Percentiles rank a stretch among this genome's conserved stretches.
phyloP scores from a whole-genome alignment of 257 asterid species.

The Eucommia ulmoides region DNA sequence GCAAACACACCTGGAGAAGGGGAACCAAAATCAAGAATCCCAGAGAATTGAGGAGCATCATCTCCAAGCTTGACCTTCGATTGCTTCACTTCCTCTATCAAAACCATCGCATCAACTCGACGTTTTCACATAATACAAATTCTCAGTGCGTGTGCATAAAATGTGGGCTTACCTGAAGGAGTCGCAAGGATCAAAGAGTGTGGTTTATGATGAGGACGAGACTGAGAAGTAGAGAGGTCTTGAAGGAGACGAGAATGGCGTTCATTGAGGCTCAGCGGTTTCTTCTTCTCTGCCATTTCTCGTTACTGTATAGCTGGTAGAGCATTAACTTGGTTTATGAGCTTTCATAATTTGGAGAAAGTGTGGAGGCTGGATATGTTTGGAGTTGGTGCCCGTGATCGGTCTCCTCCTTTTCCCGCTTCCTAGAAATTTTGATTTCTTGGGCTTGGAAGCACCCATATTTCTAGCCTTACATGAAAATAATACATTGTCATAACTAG shows the following conservation, averaged over 20 bases:
- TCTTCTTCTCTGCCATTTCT: too few relatives aligned
- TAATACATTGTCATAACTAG: too few relatives aligned
- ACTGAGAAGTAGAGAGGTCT: slow-evolving; percentile 46
- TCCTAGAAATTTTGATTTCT: too few relatives aligned
- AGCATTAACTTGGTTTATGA: too few relatives aligned
- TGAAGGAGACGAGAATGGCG: slow-evolving; percentile 44
- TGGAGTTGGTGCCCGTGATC: too few relatives aligned
- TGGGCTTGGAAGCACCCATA: too few relatives aligned
- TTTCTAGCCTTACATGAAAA: too few relatives aligned
- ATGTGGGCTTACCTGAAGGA: not conserved
- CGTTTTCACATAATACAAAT: slow-evolving; percentile 4
- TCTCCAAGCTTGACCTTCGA: slow-evolving; percentile 14
- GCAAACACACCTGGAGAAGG: slow-evolving; percentile 6
- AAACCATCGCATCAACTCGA: not conserved
- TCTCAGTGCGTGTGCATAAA: not conserved
- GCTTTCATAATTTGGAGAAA: too few relatives aligned
- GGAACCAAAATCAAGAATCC: slow-evolving; percentile 5
- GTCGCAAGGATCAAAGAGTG: slow-evolving; percentile 9
- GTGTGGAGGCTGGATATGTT: too few relatives aligned
- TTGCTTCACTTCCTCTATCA: slow-evolving; percentile 9
- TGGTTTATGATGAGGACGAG: slow-evolving; percentile 17
- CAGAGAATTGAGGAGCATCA: slow-evolving; percentile 12
- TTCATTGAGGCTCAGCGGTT: slow-evolving; percentile 75
- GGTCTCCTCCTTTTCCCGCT: too few relatives aligned
- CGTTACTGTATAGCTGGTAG: too few relatives aligned